Conservation (phyloP, 805 yeast species). For the Zygotorulaspora sp. region DNA sequence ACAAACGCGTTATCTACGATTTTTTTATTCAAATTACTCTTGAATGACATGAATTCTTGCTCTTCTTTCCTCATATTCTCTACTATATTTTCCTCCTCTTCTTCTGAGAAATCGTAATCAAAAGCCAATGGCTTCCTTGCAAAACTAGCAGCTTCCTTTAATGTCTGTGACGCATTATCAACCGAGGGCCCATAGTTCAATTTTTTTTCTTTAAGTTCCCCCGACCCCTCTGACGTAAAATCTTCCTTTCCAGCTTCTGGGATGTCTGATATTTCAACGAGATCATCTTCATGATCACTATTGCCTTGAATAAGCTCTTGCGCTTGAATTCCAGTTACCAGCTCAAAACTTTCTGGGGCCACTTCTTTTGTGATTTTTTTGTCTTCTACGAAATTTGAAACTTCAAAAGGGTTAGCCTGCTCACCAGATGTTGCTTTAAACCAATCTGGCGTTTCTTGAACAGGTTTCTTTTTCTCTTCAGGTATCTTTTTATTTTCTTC, state of each 20-base stretch:
- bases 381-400: conserved; percentile 22
- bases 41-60: conserved; percentile 62
- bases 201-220: not conserved
- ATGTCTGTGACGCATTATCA: conserved; percentile 6
- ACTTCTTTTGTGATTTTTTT: conserved; percentile 18
- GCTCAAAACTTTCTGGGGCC: conserved; percentile 15
- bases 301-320: conserved; percentile 11
- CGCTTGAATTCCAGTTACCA: conserved; percentile 22
- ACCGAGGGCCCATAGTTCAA: conserved; percentile 7
- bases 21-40: conserved; percentile 33
- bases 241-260: too few species aligned
- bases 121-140: conserved; percentile 24
- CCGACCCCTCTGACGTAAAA: not conserved
- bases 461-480: conserved; percentile 10
- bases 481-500: conserved; percentile 3
- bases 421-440: conserved; percentile 16
- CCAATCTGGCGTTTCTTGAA: conserved; percentile 33
- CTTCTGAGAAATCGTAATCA: conserved; percentile 68
- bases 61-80: conserved; percentile 66
- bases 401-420: conserved; percentile 19
- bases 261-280: conserved; percentile 4
- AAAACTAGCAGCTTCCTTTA: not conserved
- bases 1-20: conserved; percentile 24
- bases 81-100: conserved; percentile 67
- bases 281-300: conserved; percentile 1